phyloP scores from a whole-genome alignment of 2,329 filamentous ascomycete species.

The Cladosporium austrohemisphaericum region DNA sequence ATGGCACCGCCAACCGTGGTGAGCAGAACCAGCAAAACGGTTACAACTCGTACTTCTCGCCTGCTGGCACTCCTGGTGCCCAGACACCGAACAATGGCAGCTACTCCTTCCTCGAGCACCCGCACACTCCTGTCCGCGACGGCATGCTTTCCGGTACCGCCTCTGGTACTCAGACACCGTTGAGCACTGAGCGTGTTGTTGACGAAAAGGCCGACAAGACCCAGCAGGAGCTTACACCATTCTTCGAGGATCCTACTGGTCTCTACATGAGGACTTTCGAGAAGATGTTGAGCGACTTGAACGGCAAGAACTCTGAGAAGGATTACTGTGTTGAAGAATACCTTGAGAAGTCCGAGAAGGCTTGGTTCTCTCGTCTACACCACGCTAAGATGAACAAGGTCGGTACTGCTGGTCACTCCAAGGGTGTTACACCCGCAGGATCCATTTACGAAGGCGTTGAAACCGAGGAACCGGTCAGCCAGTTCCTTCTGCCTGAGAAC shows the following conservation, averaged over 20 bases:
- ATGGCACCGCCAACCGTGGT: constrained; percentile 23
- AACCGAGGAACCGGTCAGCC: constrained; percentile 41
- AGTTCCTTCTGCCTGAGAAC: constrained; percentile 55
- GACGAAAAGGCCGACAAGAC: constrained; percentile 59
- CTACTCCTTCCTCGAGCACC: constrained; percentile 27
- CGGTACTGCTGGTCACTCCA: constrained; percentile 29
- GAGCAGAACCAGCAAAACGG: neutral
- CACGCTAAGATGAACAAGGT: constrained; percentile 56
- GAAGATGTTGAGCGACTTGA: constrained; percentile 53
- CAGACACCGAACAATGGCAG: constrained; percentile 23
- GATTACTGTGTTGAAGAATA: constrained; percentile 63
- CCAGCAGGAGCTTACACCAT: constrained; percentile 63
- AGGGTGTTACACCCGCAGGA: constrained; percentile 34
- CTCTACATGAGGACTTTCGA: constrained; percentile 59
- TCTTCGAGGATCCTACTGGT: constrained; percentile 63
- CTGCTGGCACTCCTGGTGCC: constrained; percentile 18
- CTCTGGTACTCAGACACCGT: constrained; percentile 27
- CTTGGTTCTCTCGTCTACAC: constrained; percentile 60
- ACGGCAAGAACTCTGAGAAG: constrained; percentile 54
- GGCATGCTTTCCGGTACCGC: constrained; percentile 16
- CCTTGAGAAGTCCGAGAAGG: constrained; percentile 62
- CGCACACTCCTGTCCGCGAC: constrained; percentile 25
- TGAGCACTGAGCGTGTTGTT: constrained; percentile 56
- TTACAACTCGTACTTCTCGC: constrained; percentile 24
- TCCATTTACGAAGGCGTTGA: constrained; percentile 40